Percentiles rank a stretch among this genome's conserved stretches.
phyloP scores from a whole-genome alignment of 2,329 filamentous ascomycete genomes.

The Aureobasidium sp. region DNA sequence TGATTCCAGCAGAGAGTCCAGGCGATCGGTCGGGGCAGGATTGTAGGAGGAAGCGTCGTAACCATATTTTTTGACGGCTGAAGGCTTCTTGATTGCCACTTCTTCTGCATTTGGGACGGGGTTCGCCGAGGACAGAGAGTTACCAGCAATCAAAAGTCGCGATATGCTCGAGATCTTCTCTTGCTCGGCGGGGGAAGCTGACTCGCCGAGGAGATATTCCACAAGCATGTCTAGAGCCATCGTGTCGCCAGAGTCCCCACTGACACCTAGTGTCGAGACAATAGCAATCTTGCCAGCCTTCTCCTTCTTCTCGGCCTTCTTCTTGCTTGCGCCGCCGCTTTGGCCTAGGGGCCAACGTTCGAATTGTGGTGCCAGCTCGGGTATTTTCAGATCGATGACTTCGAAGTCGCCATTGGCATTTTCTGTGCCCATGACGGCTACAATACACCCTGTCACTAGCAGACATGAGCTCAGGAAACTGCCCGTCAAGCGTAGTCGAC shows the following conservation, averaged over 20 bases:
- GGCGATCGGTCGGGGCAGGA: conserved; percentile 67
- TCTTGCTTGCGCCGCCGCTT: conserved; percentile 28
- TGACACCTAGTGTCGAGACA: conserved; percentile 80
- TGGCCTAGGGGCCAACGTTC: conserved; percentile 67
- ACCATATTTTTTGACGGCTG: conserved; percentile 73
- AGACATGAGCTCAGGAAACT: conserved; percentile 57
- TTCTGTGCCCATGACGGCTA: conserved; percentile 92
- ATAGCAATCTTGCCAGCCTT: conserved; percentile 69
- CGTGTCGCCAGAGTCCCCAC: conserved; percentile 64
- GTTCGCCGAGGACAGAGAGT: conserved; percentile 58
- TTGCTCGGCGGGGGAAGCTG: conserved; percentile 54
- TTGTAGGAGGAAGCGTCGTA: conserved; percentile 90
- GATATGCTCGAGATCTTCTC: conserved; percentile 59
- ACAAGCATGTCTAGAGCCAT: conserved; percentile 68
- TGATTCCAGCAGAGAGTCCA: conserved; percentile 74
- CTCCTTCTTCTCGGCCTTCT: conserved; percentile 31
- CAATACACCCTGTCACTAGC: conserved; percentile 85
- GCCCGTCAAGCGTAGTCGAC: conserved; percentile 72
- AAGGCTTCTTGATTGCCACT: conserved; percentile 32
- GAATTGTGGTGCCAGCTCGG: conserved; percentile 76
- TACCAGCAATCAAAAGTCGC: conserved; percentile 82
- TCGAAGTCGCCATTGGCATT: conserved; percentile 89
- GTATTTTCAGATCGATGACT: conserved; percentile 79
- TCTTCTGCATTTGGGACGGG: conserved; percentile 41
- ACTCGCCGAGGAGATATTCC: conserved; percentile 83